Conservation (phyloP, 2,329 filamentous ascomycete genomes). For the Sporothrix curviconia region DNA sequence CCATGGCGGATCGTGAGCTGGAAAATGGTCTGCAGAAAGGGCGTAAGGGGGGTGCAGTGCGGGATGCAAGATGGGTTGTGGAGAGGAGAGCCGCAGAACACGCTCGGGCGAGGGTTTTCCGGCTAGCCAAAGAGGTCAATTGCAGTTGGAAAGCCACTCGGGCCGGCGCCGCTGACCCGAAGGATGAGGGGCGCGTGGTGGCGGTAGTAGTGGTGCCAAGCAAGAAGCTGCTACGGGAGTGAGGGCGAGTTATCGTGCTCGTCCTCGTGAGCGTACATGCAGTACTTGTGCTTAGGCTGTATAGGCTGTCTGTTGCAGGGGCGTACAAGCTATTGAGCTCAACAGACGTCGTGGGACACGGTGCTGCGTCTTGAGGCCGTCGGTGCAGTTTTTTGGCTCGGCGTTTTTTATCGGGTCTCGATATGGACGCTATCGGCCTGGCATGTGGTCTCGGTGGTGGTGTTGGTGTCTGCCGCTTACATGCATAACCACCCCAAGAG, state of each 20-base stretch:
- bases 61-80: background rate
- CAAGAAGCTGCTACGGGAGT: background rate
- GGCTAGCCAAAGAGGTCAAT: conserved; percentile 5
- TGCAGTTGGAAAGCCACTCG: background rate
- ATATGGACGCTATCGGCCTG: conserved; percentile 14
- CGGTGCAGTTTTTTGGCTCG: conserved; percentile 9
- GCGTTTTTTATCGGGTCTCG: conserved; percentile 18
- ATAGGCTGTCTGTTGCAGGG: too few species aligned
- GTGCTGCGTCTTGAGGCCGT: background rate
- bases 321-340: background rate
- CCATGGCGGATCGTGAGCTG: conserved; percentile 65
- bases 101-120: background rate
- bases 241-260: background rate
- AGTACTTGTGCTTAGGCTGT: background rate
- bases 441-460: background rate
- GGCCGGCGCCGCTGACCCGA: conserved; percentile 12
- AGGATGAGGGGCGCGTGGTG: background rate
- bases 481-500: conserved; percentile 7
- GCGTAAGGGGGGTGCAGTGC: background rate
- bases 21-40: conserved; percentile 29
- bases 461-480: conserved; percentile 13
- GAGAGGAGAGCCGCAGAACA: background rate
- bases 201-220: conserved; percentile 1
- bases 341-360: background rate
- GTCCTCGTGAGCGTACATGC: background rate